Percentiles rank a stretch among this genome's conserved stretches.
phyloP scores from a whole-genome alignment of 2,329 filamentous ascomycete genomes.

The Trichoderma breve region DNA sequence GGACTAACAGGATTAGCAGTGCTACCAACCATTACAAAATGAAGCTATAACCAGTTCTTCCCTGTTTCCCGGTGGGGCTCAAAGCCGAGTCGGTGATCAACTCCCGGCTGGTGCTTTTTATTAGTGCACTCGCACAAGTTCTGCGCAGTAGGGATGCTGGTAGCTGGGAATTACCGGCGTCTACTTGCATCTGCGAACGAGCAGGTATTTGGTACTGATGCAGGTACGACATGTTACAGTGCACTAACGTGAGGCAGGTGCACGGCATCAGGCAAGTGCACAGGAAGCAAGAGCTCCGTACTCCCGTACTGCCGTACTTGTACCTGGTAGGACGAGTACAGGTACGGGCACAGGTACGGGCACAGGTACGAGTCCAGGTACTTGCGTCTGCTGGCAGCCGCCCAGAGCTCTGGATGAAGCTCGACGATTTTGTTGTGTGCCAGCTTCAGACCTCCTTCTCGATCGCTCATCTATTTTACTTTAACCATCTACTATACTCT shows the following conservation, averaged over 20 bases:
- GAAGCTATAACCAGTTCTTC: not conserved
- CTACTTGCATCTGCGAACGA: not conserved
- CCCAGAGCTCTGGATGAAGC: not conserved
- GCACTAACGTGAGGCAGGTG: not conserved
- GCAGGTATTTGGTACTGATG: constrained; percentile 3
- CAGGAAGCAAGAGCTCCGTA: not conserved
- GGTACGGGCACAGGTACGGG: not conserved
- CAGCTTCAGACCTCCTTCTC: not conserved
- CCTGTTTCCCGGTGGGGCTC: constrained; percentile 2
- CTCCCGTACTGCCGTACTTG: not conserved
- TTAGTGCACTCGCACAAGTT: not conserved
- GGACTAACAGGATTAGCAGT: not conserved
- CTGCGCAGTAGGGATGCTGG: not conserved
- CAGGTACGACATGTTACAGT: constrained; percentile 12
- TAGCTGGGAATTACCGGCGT: not conserved
- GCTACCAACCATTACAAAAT: not conserved
- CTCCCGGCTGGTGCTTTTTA: constrained; percentile 6
- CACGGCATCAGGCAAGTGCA: constrained; percentile 3
- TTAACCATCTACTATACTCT: not conserved
- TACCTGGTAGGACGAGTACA: not conserved
- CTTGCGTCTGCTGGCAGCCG: not conserved
- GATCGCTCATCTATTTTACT: not conserved
- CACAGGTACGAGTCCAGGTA: not conserved
- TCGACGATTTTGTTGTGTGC: not conserved
- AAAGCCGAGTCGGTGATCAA: constrained; percentile 8